A percentile compares a stretch with the other conserved stretches of the same genome.
Evolutionary conservation across 2,329 filamentous ascomycete genomes (phyloP).

Genomic region (Didymellaceae sp.): DNA sequence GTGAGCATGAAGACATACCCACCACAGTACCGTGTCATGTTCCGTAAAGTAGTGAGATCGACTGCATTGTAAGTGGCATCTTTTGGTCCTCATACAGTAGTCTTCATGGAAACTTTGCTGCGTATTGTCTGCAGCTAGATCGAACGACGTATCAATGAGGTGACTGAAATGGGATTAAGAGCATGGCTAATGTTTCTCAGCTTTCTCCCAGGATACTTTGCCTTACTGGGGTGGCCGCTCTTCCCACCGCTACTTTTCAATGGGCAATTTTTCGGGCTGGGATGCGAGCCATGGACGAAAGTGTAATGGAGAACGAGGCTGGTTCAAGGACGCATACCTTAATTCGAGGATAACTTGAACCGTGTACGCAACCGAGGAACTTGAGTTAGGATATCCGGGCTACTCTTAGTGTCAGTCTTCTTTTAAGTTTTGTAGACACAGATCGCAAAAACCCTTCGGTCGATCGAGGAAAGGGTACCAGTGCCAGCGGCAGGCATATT

Average conservation of each 20-base stretch:
- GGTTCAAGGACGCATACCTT: too few species aligned
- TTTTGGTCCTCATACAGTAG: not conserved
- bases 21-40: slow-evolving; percentile 8
- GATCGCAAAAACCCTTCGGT: too few species aligned
- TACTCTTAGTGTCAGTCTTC: too few species aligned
- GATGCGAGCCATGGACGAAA: slow-evolving; percentile 6
- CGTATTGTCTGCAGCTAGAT: not conserved
- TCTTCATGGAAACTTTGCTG: not conserved
- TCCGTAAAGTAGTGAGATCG: not conserved
- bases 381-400: too few species aligned
- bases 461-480: too few species aligned
- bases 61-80: slow-evolving; percentile 8
- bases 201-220: slow-evolving; percentile 2
- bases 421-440: too few species aligned
- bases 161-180: not conserved
- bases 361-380: too few species aligned
- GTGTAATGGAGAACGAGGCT: too few species aligned
- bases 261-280: slow-evolving; percentile 7
- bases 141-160: not conserved
- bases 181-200: not conserved
- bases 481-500: too few species aligned
- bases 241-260: slow-evolving; percentile 12
- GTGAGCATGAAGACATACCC: slow-evolving; percentile 1
- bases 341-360: too few species aligned
- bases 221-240: slow-evolving; percentile 11